phyloP scores from a whole-genome alignment of 225 moss, liverwort and hornwort genomes.

The Climacium dendroides region DNA sequence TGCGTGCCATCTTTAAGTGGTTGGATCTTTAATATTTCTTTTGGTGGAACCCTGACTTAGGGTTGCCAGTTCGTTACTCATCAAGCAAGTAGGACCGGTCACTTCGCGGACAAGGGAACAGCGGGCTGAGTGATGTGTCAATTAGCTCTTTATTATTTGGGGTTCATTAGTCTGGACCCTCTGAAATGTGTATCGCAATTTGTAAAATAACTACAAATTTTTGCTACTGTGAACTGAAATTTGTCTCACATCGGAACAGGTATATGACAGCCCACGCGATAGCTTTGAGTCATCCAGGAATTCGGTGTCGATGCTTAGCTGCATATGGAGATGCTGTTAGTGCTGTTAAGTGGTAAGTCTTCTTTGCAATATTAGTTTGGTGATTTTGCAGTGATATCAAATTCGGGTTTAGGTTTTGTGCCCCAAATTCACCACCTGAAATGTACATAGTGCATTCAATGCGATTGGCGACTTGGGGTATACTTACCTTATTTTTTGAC shows the following conservation, averaged over 20 bases:
- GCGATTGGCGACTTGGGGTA: not conserved
- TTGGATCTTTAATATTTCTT: not conserved
- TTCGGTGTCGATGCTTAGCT: conserved; percentile 95
- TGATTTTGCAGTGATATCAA: not conserved
- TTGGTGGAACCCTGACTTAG: not conserved
- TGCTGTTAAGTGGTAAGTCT: conserved; percentile 88
- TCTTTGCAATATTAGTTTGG: not conserved
- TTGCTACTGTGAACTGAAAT: not conserved
- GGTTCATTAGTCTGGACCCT: not conserved
- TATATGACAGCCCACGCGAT: conserved; percentile 92
- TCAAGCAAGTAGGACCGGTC: not conserved
- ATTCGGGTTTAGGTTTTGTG: not conserved
- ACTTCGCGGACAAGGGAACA: not conserved
- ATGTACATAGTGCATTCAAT: not conserved
- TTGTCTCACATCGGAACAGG: conserved; percentile 22
- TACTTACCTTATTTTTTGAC: not conserved
- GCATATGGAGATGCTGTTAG: conserved; percentile 99
- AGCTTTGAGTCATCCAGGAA: conserved; percentile 91
- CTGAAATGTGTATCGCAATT: not conserved
- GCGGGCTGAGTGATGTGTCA: not conserved
- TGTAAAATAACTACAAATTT: not conserved
- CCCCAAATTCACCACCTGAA: too few species aligned
- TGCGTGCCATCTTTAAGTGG: not conserved
- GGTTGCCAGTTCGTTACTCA: not conserved
- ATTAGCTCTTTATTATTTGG: not conserved